Conservation (phyloP, 371 early-diverging fungal species). For the Actinomortierella ambigua region DNA sequence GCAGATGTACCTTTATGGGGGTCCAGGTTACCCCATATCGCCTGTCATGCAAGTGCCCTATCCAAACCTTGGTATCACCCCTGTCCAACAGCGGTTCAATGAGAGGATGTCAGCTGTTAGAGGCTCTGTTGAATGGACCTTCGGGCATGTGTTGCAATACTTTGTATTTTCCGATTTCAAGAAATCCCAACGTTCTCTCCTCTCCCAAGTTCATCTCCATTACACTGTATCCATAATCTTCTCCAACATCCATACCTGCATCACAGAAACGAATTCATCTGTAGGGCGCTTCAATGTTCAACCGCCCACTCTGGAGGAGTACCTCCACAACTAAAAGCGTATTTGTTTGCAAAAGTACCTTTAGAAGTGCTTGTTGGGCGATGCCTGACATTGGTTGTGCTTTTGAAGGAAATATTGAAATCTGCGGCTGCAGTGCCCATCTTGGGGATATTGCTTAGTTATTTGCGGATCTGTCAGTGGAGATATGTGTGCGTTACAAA, state of each 20-base stretch:
- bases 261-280: neutral
- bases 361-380: too few species aligned
- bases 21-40: neutral
- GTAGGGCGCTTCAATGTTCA: neutral
- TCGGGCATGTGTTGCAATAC: constrained; percentile 2
- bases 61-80: neutral
- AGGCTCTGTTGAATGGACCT: constrained; percentile 4
- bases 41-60: constrained; percentile 7
- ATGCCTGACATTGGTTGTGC: too few species aligned
- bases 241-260: constrained; percentile 10
- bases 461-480: too few species aligned
- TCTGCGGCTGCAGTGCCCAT: too few species aligned
- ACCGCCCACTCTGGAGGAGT: too few species aligned
- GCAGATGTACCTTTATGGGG: constrained; percentile 6
- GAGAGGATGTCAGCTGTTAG: constrained; percentile 4
- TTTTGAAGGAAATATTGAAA: too few species aligned
- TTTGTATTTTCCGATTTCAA: constrained; percentile 7
- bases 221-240: constrained; percentile 2
- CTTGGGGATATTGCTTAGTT: too few species aligned
- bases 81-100: constrained; percentile 3
- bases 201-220: constrained; percentile 1
- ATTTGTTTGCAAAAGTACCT: too few species aligned
- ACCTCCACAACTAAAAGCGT: too few species aligned
- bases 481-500: too few species aligned
- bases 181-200: neutral